Base-by-base conservation (phyloP, 2,329 filamentous ascomycete genomes). In the Aspergillus versicolor region DNA sequence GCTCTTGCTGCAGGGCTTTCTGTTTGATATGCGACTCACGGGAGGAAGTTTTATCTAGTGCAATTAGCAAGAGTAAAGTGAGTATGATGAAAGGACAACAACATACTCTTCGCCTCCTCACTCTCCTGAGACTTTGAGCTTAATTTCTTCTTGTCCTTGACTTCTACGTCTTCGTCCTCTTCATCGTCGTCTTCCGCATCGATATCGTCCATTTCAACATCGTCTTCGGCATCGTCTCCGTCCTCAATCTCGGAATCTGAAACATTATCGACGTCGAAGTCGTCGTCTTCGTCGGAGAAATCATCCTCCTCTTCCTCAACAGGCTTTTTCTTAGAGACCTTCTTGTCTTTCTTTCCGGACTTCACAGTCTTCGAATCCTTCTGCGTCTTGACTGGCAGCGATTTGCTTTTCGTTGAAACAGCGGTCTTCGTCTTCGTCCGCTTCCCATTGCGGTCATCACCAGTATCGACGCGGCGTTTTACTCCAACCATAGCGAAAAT, bases 21-120 rank as follows among this genome's bases (percentile, higher is more conserved):
- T 99, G 94, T 75, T 96, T 96, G 49, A 88, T 87, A 74, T 97
- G 94, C 21, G 92, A 87, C 81, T 99, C 94, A 70, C 88, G 88
- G 11, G 85, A 88, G 8, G 84, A 86, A 12, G 90, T 91, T 58
- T 82, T 90, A 73, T 85, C 87, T 86, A 54, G 17, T 53, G 43
- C 46, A 57, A 54, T 44, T 32, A 44, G 53, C 50, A 24, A 46
- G 19, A 6, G n/a, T 13, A 34, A 38, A n/a, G n/a, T 52, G 13
- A n/a, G 12, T 22, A 17, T 37, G 37, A 32, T 17, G 22, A 42
- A 30, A 11, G 7, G 49, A 52, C 34, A 17, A 42, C 19, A 19
- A 61, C 66, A 59, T 70, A 74, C 70, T 70, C 53, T 68, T 71
- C 21, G 60, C 54, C 52, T 60, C 55, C 15, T 64, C 59, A 44